Evolutionary conservation across 2,329 filamentous ascomycete species (phyloP).

Genomic region (Thermothelomyces thermophilus): DNA sequence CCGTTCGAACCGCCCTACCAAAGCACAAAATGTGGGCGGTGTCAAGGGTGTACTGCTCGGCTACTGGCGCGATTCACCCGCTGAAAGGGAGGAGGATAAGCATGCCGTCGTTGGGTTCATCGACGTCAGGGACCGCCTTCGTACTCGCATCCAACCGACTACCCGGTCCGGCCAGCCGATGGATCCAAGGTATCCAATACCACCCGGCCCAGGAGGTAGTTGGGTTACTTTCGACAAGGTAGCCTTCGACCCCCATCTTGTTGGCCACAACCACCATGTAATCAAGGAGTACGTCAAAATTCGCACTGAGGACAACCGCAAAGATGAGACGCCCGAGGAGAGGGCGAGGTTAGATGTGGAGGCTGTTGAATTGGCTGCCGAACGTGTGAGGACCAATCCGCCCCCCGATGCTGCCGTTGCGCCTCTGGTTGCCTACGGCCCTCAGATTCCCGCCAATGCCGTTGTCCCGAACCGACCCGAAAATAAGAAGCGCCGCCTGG

Average conservation of each 20-base stretch:
- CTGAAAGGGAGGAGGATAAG: slow-evolving; percentile 42
- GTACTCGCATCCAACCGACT: slow-evolving; percentile 49
- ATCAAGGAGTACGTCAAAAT: slow-evolving; percentile 58
- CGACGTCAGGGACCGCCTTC: slow-evolving; percentile 53
- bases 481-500: slow-evolving; percentile 42
- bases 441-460: slow-evolving; percentile 40
- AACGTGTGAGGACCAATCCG: slow-evolving; percentile 38
- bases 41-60: slow-evolving; percentile 48
- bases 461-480: slow-evolving; percentile 31
- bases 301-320: slow-evolving; percentile 33
- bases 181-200: slow-evolving; percentile 41
- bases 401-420: slow-evolving; percentile 37
- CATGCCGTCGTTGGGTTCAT: slow-evolving; percentile 58
- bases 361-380: slow-evolving; percentile 43
- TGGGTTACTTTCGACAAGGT: slow-evolving; percentile 59
- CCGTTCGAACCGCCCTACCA: slow-evolving; percentile 24
- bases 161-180: slow-evolving; percentile 44
- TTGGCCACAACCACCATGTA: slow-evolving; percentile 48
- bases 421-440: slow-evolving; percentile 44
- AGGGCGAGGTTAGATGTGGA: slow-evolving; percentile 33
- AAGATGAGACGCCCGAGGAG: slow-evolving; percentile 35
- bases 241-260: slow-evolving; percentile 51
- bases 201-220: slow-evolving; percentile 53
- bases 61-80: slow-evolving; percentile 53
- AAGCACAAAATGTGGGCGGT: slow-evolving; percentile 26